Conservation (phyloP, 371 early-diverging fungal species). For the Actinomortierella ambigua region DNA sequence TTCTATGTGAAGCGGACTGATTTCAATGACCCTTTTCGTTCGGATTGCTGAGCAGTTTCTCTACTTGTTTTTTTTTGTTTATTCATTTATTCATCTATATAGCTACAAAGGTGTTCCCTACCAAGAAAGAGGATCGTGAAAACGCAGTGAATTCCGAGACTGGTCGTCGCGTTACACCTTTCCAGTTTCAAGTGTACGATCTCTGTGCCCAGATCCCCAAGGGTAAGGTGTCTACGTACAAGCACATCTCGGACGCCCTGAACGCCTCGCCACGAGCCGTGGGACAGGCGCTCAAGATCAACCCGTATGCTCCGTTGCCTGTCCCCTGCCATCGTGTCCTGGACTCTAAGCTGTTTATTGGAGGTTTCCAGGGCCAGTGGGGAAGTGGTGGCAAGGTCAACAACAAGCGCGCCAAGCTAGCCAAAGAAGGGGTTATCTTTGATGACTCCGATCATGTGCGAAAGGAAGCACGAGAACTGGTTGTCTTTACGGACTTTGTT, state of each 20-base stretch:
- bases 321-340: conserved; percentile 86
- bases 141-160: conserved; percentile 60
- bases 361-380: conserved; percentile 76
- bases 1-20: no score
- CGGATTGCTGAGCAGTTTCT: no score
- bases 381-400: conserved; percentile 63
- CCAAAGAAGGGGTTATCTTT: conserved; percentile 71
- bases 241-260: conserved; percentile 69
- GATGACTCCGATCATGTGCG: conserved; percentile 63
- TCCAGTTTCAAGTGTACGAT: conserved; percentile 77
- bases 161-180: conserved; percentile 62
- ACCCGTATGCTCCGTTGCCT: conserved; percentile 79
- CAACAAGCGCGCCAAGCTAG: conserved; percentile 72
- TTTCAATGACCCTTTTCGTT: no score
- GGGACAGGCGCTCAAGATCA: conserved; percentile 74
- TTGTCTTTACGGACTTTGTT: conserved; percentile 58
- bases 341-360: conserved; percentile 66
- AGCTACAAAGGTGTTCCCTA: conserved; percentile 53
- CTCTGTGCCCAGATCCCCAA: conserved; percentile 72
- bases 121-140: conserved; percentile 46
- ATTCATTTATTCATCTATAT: neutral
- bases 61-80: neutral
- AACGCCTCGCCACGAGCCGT: conserved; percentile 73
- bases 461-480: conserved; percentile 48
- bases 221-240: conserved; percentile 80